phyloP scores from a whole-genome alignment of 2,329 filamentous ascomycete species.

The Paecilomyces variotii region DNA sequence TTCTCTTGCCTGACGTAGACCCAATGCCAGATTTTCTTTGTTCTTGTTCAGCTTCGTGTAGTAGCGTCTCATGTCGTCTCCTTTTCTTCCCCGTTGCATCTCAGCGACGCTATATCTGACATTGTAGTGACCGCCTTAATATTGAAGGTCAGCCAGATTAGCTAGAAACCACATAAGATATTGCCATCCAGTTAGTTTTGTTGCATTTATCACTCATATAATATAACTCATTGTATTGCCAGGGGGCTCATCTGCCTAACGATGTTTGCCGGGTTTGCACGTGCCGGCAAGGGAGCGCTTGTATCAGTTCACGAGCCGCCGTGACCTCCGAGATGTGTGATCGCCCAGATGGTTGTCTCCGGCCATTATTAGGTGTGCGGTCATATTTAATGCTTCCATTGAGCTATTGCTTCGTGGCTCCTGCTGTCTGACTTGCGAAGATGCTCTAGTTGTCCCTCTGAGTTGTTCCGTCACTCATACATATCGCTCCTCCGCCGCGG shows the following conservation, averaged over 20 bases:
- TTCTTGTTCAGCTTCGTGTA: conserved; percentile 1
- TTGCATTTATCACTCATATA: neutral
- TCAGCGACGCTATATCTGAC: neutral
- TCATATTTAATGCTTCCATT: neutral
- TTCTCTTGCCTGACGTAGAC: conserved; percentile 24
- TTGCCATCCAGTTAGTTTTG: neutral
- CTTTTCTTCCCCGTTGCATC: neutral
- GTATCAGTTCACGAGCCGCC: neutral
- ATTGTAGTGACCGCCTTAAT: neutral
- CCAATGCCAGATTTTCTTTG: conserved; percentile 28
- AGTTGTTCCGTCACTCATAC: neutral
- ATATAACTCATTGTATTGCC: neutral
- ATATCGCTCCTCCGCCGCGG: neutral
- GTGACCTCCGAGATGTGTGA: neutral
- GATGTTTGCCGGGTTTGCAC: conserved; percentile 18
- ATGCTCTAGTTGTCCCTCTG: neutral
- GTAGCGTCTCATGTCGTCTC: neutral
- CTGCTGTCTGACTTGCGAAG: neutral
- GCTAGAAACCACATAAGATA: neutral
- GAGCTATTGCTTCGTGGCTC: neutral
- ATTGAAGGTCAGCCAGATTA: neutral
- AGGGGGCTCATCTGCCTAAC: neutral
- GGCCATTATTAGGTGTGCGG: neutral
- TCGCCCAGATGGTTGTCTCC: conserved; percentile 11
- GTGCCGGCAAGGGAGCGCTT: neutral